phyloP scores from a whole-genome alignment of 805 yeast species.

The Starmerella lactis-condensi region DNA sequence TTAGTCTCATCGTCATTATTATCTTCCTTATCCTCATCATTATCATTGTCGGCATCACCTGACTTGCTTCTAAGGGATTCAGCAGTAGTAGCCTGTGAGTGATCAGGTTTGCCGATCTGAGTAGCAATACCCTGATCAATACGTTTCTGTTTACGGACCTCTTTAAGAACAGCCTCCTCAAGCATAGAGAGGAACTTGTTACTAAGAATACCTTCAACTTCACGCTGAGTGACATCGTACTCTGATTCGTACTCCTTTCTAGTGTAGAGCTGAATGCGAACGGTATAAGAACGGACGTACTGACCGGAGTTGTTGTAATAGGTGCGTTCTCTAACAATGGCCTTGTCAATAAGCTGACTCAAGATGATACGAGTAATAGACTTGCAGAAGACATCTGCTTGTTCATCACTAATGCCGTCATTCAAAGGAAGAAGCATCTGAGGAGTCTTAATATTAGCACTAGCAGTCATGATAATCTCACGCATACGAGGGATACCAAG shows the following conservation, averaged over 20 bases:
- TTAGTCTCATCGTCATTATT: constrained; percentile 20
- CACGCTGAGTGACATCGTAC: constrained; percentile 69
- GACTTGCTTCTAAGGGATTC: constrained; percentile 34
- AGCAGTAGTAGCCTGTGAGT: constrained; percentile 30
- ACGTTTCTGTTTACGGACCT: constrained; percentile 62
- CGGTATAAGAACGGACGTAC: constrained; percentile 49
- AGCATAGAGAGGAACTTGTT: constrained; percentile 47
- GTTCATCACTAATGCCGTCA: constrained; percentile 60
- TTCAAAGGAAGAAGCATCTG: constrained; percentile 88
- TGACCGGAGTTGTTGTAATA: constrained; percentile 26
- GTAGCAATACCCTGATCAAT: constrained; percentile 25
- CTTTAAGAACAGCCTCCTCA: constrained; percentile 58
- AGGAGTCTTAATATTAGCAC: constrained; percentile 89
- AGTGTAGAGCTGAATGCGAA: constrained; percentile 59
- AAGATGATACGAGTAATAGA: constrained; percentile 67
- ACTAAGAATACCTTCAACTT: constrained; percentile 52
- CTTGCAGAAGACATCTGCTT: constrained; percentile 86
- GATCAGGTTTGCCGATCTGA: constrained; percentile 21
- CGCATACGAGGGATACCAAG: constrained; percentile 99
- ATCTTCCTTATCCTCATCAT: constrained; percentile 8
- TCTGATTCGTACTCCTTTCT: constrained; percentile 62
- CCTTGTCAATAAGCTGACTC: constrained; percentile 75
- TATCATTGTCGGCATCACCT: constrained; percentile 21
- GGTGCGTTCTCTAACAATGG: constrained; percentile 73
- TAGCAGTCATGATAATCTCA: constrained; percentile 98